Base-by-base conservation (phyloP, 176 grass and related monocot genomes). In the Oropetium thomaeum region DNA sequence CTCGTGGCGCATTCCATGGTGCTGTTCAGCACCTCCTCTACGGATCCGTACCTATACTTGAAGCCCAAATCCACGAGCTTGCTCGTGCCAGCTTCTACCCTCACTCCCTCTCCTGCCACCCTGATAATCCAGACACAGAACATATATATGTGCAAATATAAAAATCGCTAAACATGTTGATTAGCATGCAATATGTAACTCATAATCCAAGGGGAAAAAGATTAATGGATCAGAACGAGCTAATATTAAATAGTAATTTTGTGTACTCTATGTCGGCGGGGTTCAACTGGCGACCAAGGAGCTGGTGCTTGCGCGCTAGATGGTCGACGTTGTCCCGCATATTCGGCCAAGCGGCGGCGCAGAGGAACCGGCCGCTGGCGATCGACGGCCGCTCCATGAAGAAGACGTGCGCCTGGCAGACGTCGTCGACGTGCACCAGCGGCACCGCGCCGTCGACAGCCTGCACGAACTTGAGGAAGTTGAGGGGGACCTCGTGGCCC, bases 11-110 rank as follows among this genome's bases (percentile, higher is more conserved):
- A 91, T 47, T 58, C 76, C 4, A 87, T 38, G 34, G 35, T 84
- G 16, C 43, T 40, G 48, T 43, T 55, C 9, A 91, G 30, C 74
- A 27, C 57, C 61, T 90, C 57, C 22, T 78, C 71, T 31, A 44
- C 45, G 35, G 7, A 37, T 11, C 33, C 62, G 40, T 81, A 81
- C 58, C 61, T 80, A 16, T 84, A 91, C 44, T 32, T 84, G 20
- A 91, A 90, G 0, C 80, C 88, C 44, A 84, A 49, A 29, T 87
- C 84, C 65, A 64, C 59, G 1, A 91, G 70, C 30, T 82, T 88
- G 6, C 67, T 67, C 51, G 85, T 84, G 32, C 38, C 74, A 41
- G 51, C 4, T 4, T 45, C 45, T 12, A 88, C 52, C 5, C 65
- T 77, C 54, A 69, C 67, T 25, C 34, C 67, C 5, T 70, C 45